Evolutionary conservation across 2,329 filamentous ascomycete genomes (phyloP).

Genomic region (Coniochaeta hoffmannii): DNA sequence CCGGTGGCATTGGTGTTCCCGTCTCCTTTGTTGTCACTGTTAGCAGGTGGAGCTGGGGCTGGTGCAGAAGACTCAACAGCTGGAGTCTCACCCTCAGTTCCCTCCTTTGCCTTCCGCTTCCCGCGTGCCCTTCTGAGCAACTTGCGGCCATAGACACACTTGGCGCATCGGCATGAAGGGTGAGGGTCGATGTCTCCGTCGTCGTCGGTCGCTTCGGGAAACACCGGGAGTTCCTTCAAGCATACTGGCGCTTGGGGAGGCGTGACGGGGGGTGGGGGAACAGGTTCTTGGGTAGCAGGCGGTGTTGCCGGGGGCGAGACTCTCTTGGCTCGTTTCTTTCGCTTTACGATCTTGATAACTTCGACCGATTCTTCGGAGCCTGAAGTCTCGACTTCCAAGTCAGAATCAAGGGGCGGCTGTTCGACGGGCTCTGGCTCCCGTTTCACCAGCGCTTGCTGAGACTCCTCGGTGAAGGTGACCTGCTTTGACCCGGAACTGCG

Average conservation of each 20-base stretch:
- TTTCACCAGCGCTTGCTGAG: background rate
- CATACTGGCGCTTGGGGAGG: background rate
- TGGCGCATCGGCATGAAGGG: background rate
- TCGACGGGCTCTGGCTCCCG: background rate
- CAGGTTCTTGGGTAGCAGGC: background rate
- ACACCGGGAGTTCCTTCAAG: background rate
- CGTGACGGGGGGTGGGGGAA: background rate
- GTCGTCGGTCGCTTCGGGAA: background rate
- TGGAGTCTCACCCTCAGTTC: background rate
- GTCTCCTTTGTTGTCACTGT: background rate
- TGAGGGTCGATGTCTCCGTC: background rate
- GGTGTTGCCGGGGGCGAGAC: background rate
- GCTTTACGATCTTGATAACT: background rate
- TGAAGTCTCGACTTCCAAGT: slow-evolving; percentile 2
- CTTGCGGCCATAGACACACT: background rate
- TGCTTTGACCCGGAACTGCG: slow-evolving; percentile 24
- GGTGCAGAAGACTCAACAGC: background rate
- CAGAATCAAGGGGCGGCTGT: background rate
- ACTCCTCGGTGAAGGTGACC: slow-evolving; percentile 30
- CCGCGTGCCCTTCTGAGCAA: background rate
- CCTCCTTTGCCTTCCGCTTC: slow-evolving; percentile 2
- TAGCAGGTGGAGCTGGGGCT: background rate
- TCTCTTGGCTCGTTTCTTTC: background rate
- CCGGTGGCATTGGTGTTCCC: background rate
- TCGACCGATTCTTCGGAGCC: background rate